A percentile compares a stretch with the other conserved stretches of the same genome.
Evolutionary conservation across 2,329 filamentous ascomycete genomes (phyloP).

Genomic region (Neospermospora avenae): DNA sequence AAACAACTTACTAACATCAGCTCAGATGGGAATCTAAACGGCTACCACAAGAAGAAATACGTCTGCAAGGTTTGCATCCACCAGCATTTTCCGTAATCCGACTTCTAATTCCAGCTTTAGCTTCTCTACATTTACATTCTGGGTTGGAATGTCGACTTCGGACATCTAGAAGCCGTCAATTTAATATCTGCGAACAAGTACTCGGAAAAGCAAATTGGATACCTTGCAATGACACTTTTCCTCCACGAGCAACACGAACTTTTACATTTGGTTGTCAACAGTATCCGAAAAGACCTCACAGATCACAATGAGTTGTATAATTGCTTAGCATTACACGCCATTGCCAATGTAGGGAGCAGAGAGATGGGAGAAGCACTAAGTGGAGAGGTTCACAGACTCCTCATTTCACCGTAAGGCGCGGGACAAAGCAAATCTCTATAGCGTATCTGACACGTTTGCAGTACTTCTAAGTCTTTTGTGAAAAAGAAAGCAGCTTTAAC

Average conservation of each 20-base stretch:
- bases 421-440: neutral
- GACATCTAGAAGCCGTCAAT: constrained; percentile 96
- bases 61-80: constrained; percentile 75
- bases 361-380: constrained; percentile 97
- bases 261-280: constrained; percentile 94
- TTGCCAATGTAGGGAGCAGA: constrained; percentile 92
- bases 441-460: constrained; percentile 32
- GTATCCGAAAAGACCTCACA: constrained; percentile 91
- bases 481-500: constrained; percentile 99
- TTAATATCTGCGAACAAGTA: constrained; percentile 96
- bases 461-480: constrained; percentile 90
- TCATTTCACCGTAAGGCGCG: constrained; percentile 82
- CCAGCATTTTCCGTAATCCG: neutral
- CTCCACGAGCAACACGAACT: constrained; percentile 96
- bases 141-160: constrained; percentile 98
- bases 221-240: constrained; percentile 95
- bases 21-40: constrained; percentile 79
- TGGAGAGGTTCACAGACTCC: constrained; percentile 83
- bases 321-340: constrained; percentile 92
- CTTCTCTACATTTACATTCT: constrained; percentile 98
- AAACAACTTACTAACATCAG: constrained; percentile 17
- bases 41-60: constrained; percentile 99
- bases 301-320: constrained; percentile 98
- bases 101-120: constrained; percentile 31
- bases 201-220: constrained; percentile 98